Conservation (phyloP, 176 grass and related monocot species). For the Pharus latifolius region DNA sequence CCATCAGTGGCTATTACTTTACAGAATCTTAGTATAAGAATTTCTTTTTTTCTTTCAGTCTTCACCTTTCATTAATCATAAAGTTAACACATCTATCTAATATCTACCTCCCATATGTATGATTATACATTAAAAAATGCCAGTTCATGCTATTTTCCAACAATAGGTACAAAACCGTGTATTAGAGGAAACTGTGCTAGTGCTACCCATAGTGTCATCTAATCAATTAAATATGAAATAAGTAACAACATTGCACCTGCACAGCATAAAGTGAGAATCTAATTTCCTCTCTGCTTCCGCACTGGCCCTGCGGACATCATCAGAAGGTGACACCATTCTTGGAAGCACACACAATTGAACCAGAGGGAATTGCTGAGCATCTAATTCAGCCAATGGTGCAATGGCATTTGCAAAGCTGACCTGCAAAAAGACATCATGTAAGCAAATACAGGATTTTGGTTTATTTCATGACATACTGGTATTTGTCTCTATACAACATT, state of each 20-base stretch:
- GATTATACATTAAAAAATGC: background rate
- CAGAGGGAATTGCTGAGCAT: conserved; percentile 75
- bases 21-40: too few species aligned
- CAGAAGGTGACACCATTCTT: conserved; percentile 66
- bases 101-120: background rate
- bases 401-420: conserved; percentile 63
- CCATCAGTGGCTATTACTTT: background rate
- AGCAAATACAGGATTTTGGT: background rate
- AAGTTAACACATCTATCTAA: too few species aligned
- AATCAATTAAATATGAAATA: conserved; percentile 13
- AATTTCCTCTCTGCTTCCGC: conserved; percentile 67
- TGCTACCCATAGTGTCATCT: background rate
- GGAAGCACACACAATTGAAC: conserved; percentile 83
- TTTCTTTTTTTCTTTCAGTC: too few species aligned
- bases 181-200: background rate
- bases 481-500: too few species aligned
- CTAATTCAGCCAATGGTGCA: conserved; percentile 70
- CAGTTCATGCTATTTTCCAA: background rate
- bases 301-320: conserved; percentile 64
- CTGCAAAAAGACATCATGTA: conserved; percentile 31
- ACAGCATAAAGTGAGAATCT: conserved; percentile 64
- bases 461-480: too few species aligned
- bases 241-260: conserved; percentile 52
- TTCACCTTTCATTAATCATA: too few species aligned
- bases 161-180: background rate